Evolutionary conservation across 1,139 yeast species (phyloP).

Genomic region (Blastobotrys elegans): DNA sequence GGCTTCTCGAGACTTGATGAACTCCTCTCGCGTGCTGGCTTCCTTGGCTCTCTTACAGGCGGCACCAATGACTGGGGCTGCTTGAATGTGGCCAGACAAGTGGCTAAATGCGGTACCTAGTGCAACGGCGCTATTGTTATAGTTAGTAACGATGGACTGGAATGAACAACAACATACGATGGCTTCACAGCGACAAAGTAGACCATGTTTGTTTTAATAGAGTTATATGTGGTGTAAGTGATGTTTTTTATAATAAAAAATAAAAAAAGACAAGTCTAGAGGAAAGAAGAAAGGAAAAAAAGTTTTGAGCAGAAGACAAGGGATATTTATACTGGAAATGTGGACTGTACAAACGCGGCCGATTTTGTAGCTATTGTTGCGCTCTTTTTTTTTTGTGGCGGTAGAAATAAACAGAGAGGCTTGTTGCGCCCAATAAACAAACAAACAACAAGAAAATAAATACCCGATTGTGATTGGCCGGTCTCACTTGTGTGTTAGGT

Average conservation of each 20-base stretch:
- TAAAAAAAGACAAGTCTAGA: neutral
- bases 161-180: slow-evolving; percentile 6
- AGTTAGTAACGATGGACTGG: neutral
- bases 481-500: too few species aligned
- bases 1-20: slow-evolving; percentile 36
- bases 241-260: neutral
- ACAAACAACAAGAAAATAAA: too few species aligned
- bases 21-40: slow-evolving; percentile 35
- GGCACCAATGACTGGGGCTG: slow-evolving; percentile 40
- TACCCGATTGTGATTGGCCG: too few species aligned
- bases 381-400: too few species aligned
- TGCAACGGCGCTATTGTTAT: slow-evolving; percentile 34
- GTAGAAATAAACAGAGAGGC: too few species aligned
- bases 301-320: neutral
- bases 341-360: too few species aligned
- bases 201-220: neutral
- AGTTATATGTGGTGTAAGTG: neutral
- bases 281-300: slow-evolving; percentile 2
- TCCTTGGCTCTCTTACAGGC: slow-evolving; percentile 36
- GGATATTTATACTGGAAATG: slow-evolving; percentile 2
- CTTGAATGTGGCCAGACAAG: slow-evolving; percentile 33
- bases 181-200: slow-evolving; percentile 10
- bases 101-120: slow-evolving; percentile 40
- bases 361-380: too few species aligned
- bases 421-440: too few species aligned